Base-by-base conservation (phyloP, 148 eudicot species). In the Dysphania ambrosioides region DNA sequence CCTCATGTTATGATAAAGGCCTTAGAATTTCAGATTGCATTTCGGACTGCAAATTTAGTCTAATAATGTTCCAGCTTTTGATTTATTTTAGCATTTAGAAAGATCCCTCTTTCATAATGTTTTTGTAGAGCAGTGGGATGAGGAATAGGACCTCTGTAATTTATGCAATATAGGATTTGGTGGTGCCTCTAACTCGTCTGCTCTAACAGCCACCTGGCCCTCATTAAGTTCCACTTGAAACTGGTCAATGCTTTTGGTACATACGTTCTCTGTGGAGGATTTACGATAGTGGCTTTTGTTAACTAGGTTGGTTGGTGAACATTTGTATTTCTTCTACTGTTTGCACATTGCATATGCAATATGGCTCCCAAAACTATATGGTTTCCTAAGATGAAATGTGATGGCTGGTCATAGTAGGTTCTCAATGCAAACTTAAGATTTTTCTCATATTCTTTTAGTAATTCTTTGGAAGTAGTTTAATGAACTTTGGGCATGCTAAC, bases 401-500 rank as follows among this genome's bases (percentile, higher is more conserved):
- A n/a, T n/a, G n/a, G n/a, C n/a, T n/a, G 21, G 23, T 31, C 8
- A 8, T 15, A n/a, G 5, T 65, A 32, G 21, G 27, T 66, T 36
- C 35, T 18, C 30, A 65, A 31, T 53, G 31, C 44, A 42, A 67
- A 68, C 49, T 57, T 66, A 12, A 8, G n/a, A 31, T 27, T 55
- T 26, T 16, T 2, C 27, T 24, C 8, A 42, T 12, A 10, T 26
- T 32, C 32, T 44, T 67, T 16, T 36, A 38, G 42, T 51, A 21
- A 8, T 42, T 42, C 18, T 35, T n/a, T 3, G 19, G 18, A 42
- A 34, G 8, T 6, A 35, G 29, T 38, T 59, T 21, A n/a, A 10
- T 57, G 31, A 67, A 42, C 68, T 66, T 59, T 12, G 26, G 40
- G 42, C 29, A 7, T 55, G 58, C 67, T 80, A 71, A 71, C 55